Evolutionary conservation across 192 early-diverging fungal species (phyloP).

Genomic region (Pecoramyces ruminantium): DNA sequence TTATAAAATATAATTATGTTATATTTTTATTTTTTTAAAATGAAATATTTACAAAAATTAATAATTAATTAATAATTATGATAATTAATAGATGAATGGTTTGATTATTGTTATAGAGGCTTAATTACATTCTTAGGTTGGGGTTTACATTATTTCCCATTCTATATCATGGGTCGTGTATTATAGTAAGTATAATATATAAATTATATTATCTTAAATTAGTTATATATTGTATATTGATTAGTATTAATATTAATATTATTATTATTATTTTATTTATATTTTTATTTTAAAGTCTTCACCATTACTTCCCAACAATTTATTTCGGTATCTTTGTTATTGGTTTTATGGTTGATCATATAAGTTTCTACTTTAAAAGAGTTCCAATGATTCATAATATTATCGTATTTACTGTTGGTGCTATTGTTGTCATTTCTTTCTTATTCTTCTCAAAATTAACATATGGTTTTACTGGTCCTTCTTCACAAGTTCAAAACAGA

Average conservation of each 20-base stretch:
- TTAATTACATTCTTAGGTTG: conserved; percentile 51
- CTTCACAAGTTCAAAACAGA: not conserved
- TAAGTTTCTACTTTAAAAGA: conserved; percentile 32
- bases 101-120: not conserved
- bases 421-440: not conserved
- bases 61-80: too few relatives aligned
- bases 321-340: conserved; percentile 69
- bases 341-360: conserved; percentile 53
- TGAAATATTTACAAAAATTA: too few relatives aligned
- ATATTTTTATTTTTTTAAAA: too few relatives aligned
- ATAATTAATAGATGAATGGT: not conserved
- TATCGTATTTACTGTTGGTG: not conserved
- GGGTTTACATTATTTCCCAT: conserved; percentile 71
- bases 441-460: not conserved
- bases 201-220: too few relatives aligned
- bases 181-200: conserved; percentile 18
- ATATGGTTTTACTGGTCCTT: not conserved
- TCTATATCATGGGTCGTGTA: conserved; percentile 71
- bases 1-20: too few relatives aligned
- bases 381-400: not conserved
- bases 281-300: conserved; percentile 48
- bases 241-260: too few relatives aligned
- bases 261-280: not conserved
- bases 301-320: conserved; percentile 88
- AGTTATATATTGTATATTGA: too few relatives aligned